Evolutionary conservation across 768 basidiomycete genomes (phyloP).

Genomic region (Auriscalpium vulgare): DNA sequence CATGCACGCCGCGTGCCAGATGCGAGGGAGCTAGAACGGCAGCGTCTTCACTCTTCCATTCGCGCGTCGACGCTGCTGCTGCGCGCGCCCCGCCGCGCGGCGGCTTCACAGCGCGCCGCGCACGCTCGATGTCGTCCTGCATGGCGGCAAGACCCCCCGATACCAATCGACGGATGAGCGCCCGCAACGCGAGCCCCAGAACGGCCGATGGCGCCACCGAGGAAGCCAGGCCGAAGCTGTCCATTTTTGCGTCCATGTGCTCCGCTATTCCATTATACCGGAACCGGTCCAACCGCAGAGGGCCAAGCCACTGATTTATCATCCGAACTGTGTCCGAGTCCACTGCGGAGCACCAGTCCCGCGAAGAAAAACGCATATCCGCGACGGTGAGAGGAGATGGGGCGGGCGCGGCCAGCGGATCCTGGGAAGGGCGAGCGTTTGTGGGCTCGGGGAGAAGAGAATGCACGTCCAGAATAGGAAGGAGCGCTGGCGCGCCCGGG

Average conservation of each 20-base stretch:
- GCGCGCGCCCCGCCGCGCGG: neutral
- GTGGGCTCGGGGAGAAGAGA: neutral
- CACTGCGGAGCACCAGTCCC: neutral
- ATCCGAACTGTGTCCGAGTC: neutral
- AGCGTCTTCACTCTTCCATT: neutral
- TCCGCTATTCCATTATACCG: neutral
- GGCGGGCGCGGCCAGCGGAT: neutral
- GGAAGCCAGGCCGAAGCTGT: neutral
- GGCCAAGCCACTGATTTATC: neutral
- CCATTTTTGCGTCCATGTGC: neutral
- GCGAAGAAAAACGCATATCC: neutral
- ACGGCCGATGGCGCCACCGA: conserved; percentile 5
- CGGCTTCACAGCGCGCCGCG: neutral
- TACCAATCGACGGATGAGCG: conserved; percentile 5
- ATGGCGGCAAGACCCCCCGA: conserved; percentile 2
- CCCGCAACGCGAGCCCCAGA: conserved; percentile 8
- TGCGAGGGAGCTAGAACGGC: conserved; percentile 3
- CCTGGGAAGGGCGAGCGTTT: conserved; percentile 1
- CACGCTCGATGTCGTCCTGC: neutral
- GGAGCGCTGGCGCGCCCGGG: neutral
- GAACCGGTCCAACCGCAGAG: neutral
- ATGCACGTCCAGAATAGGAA: conserved; percentile 8
- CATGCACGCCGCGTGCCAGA: conserved; percentile 4
- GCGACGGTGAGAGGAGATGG: neutral
- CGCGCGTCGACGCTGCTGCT: neutral